Conservation (phyloP, 208 protist species). For the Jaenimonas drosophilae region DNA sequence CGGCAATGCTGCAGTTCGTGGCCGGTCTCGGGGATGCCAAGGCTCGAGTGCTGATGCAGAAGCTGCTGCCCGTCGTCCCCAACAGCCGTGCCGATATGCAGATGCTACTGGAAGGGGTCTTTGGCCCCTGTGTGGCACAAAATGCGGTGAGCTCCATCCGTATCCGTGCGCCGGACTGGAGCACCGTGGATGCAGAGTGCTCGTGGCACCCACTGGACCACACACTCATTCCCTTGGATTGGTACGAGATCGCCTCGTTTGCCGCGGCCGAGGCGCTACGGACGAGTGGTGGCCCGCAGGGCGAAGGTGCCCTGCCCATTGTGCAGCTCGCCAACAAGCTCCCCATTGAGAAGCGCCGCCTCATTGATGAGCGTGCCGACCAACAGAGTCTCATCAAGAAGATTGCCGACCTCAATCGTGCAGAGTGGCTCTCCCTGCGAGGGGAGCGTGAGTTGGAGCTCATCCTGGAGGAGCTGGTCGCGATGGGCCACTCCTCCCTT, state of each 20-base stretch:
- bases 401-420: slow-evolving; percentile 2
- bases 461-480: slow-evolving; percentile 42
- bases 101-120: slow-evolving; percentile 22
- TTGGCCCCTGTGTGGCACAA: slow-evolving; percentile 28
- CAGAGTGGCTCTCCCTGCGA: slow-evolving; percentile 8
- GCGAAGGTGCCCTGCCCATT: slow-evolving; percentile 9
- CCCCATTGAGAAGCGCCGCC: slow-evolving; percentile 6
- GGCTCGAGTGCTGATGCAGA: slow-evolving; percentile 25
- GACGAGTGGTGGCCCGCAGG: background rate
- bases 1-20: slow-evolving; percentile 63
- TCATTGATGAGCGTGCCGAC: slow-evolving; percentile 7
- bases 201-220: slow-evolving; percentile 59
- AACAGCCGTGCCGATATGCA: slow-evolving; percentile 23
- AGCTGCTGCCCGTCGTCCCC: slow-evolving; percentile 11
- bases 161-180: slow-evolving; percentile 10
- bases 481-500: slow-evolving; percentile 34
- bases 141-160: slow-evolving; percentile 45
- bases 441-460: slow-evolving; percentile 62
- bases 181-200: background rate
- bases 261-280: slow-evolving; percentile 8
- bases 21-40: slow-evolving; percentile 55
- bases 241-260: slow-evolving; percentile 21
- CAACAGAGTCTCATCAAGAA: slow-evolving; percentile 5
- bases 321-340: slow-evolving; percentile 3
- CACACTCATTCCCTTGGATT: slow-evolving; percentile 51